A percentile compares a stretch with the other conserved stretches of the same genome.
phyloP scores from a whole-genome alignment of 2,329 filamentous ascomycete genomes.

The Fusarium staphyleae region DNA sequence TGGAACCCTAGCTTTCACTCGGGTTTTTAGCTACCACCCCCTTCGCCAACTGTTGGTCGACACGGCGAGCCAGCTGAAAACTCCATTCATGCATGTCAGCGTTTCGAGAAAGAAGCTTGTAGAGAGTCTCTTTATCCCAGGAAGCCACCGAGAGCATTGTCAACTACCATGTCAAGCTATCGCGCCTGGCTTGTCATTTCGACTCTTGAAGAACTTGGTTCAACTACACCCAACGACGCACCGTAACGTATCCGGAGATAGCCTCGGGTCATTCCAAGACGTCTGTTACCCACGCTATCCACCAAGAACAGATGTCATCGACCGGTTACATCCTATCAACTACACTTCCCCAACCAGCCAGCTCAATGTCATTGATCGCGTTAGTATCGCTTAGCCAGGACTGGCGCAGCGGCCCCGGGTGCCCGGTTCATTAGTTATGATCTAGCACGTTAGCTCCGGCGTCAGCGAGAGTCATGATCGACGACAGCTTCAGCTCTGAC shows the following conservation, averaged over 20 bases:
- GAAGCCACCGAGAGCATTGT: too few relatives aligned
- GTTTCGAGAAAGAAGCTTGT: not conserved
- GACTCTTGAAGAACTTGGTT: not conserved
- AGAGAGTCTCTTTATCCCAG: too few relatives aligned
- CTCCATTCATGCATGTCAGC: not conserved
- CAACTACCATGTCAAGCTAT: too few relatives aligned
- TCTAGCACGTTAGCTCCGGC: slow-evolving; percentile 17
- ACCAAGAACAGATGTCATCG: slow-evolving; percentile 6
- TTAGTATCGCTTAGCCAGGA: slow-evolving; percentile 6
- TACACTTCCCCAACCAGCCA: slow-evolving; percentile 19
- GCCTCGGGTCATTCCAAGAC: slow-evolving; percentile 2
- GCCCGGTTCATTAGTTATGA: slow-evolving; percentile 1
- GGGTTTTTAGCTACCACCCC: slow-evolving; percentile 6
- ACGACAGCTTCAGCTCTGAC: slow-evolving; percentile 18
- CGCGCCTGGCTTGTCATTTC: not conserved
- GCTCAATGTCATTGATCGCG: slow-evolving; percentile 5
- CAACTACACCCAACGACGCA: slow-evolving; percentile 5
- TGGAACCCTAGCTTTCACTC: slow-evolving; percentile 23
- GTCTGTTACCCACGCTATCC: slow-evolving; percentile 4
- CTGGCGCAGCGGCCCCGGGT: slow-evolving; percentile 3
- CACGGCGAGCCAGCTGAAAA: too few relatives aligned
- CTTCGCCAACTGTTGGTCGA: slow-evolving; percentile 2
- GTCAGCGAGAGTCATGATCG: slow-evolving; percentile 14
- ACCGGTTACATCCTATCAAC: slow-evolving; percentile 4
- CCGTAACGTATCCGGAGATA: not conserved